Percentiles rank a stretch among this genome's conserved stretches.
Evolutionary conservation across 345 rosid genomes (phyloP).

Genomic region (Ailanthus altissimus): DNA sequence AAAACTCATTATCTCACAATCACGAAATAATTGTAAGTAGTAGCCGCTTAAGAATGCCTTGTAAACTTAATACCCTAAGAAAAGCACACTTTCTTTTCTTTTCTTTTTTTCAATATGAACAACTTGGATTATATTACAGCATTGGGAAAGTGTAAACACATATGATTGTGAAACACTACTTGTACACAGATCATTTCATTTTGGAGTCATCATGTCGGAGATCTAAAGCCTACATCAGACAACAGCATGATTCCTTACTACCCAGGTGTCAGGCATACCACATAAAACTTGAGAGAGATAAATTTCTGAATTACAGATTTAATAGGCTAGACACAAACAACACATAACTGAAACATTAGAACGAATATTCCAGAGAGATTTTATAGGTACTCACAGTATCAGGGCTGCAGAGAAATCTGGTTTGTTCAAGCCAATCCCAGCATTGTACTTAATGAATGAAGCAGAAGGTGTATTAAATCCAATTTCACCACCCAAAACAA

Average conservation of each 20-base stretch:
- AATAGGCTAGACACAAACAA: neutral
- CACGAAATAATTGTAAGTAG: neutral
- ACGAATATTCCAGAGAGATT: neutral
- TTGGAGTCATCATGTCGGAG: neutral
- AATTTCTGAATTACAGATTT: too few species aligned
- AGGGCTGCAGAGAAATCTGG: conserved; percentile 67
- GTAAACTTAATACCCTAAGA: neutral
- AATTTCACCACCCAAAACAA: conserved; percentile 73
- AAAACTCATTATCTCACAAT: neutral
- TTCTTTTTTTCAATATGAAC: neutral
- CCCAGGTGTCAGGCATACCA: neutral
- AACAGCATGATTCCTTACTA: neutral
- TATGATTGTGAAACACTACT: too few species aligned
- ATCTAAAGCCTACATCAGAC: neutral
- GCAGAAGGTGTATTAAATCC: conserved; percentile 79
- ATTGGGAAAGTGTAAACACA: neutral
- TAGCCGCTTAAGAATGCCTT: too few species aligned
- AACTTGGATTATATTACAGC: neutral
- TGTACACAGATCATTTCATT: neutral
- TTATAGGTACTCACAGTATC: conserved; percentile 53
- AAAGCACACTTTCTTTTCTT: neutral
- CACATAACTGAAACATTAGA: neutral
- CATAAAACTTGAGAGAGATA: neutral
- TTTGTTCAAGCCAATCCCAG: conserved; percentile 64
- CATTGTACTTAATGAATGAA: conserved; percentile 63